These are phyloP conservation scores for Oidiodendron maius DNA, from an alignment of 495 filamentous ascomycete species.

Conservation along the genomic window DNA sequence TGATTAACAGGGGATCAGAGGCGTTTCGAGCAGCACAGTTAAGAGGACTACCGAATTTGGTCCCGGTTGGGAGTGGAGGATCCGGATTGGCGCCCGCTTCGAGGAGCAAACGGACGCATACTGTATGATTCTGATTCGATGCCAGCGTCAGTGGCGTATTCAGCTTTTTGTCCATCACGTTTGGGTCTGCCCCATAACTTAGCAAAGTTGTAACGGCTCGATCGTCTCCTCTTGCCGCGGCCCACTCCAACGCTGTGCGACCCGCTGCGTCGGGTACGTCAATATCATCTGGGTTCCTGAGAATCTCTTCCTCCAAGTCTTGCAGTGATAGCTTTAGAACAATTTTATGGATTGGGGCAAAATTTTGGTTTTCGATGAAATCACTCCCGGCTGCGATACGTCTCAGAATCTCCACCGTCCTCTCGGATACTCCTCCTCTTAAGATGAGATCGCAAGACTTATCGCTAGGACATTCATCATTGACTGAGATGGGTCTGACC, in stretches of 20 bases:
- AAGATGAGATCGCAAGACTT: too few relatives aligned
- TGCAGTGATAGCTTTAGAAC: conserved; percentile 22
- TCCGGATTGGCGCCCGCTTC: too few relatives aligned
- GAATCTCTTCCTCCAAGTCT: conserved; percentile 21
- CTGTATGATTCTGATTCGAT: too few relatives aligned
- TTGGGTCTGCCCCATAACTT: conserved; percentile 22
- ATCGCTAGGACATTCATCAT: too few relatives aligned
- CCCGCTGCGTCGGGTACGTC: conserved; percentile 15
- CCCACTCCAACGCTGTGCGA: conserved; percentile 30
- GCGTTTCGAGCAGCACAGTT: too few relatives aligned
- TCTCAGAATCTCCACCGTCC: conserved; percentile 12
- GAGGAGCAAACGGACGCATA: too few relatives aligned
- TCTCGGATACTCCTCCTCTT: conserved; percentile 6
- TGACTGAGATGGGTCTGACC: too few relatives aligned
- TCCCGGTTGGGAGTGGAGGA: too few relatives aligned
- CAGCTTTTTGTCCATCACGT: too few relatives aligned
- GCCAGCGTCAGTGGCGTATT: too few relatives aligned
- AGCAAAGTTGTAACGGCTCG: conserved; percentile 18
- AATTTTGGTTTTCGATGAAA: conserved; percentile 27
- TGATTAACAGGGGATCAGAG: too few relatives aligned
- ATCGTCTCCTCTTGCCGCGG: conserved; percentile 24
- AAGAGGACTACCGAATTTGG: too few relatives aligned
- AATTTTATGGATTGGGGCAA: conserved; percentile 26
- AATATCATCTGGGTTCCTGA: conserved; percentile 15
- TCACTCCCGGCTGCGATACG: conserved; percentile 19